Evolutionary conservation across 169 alveolate species (phyloP).

Genomic region (Sarcocystis neurona): DNA sequence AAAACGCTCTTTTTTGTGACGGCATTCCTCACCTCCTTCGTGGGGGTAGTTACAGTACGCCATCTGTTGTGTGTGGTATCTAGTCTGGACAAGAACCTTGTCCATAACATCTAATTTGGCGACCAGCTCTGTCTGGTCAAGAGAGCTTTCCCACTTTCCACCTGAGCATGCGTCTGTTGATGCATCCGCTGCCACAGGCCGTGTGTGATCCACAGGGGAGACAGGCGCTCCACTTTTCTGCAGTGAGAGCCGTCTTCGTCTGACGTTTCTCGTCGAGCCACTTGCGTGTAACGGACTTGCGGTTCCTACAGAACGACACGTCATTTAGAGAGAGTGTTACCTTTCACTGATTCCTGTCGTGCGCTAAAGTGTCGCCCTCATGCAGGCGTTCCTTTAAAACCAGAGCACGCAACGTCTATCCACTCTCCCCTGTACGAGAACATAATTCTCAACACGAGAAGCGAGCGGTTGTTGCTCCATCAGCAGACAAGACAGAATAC

Average conservation of each 20-base stretch:
- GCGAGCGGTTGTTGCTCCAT: no score
- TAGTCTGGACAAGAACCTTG: neutral
- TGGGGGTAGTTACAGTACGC: slow-evolving; percentile 10
- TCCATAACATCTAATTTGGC: neutral
- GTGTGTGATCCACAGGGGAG: neutral
- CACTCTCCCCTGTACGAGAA: no score
- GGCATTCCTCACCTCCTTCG: neutral
- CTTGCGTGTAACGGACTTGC: neutral
- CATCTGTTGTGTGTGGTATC: slow-evolving; percentile 17
- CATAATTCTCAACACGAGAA: no score
- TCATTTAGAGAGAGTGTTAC: no score
- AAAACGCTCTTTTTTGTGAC: no score
- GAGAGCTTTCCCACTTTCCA: no score
- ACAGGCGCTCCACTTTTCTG: neutral
- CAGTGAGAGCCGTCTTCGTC: neutral
- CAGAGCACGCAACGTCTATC: no score
- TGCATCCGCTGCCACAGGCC: neutral
- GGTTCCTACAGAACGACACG: no score
- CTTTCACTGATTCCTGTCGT: no score
- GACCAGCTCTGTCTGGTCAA: neutral
- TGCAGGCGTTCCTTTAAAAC: no score
- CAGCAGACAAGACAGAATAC: no score
- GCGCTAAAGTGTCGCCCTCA: no score
- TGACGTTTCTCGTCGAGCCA: neutral
- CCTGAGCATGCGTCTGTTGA: neutral